Conservation (phyloP, 805 yeast genomes). For the Saccharomycopsis fodiens region DNA sequence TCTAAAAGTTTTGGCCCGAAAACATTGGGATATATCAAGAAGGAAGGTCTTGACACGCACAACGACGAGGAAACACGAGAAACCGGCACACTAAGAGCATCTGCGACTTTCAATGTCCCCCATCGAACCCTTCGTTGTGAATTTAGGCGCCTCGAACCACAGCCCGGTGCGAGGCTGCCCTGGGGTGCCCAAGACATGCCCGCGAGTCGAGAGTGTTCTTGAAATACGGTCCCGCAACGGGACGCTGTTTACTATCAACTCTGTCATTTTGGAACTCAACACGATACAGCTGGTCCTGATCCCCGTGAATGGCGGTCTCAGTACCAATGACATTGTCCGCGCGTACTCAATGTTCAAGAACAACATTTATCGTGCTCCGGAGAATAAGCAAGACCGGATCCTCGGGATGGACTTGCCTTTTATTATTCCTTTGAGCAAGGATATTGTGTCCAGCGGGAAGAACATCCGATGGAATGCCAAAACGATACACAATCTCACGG, state of each 20-base stretch:
- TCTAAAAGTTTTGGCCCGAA: too few species aligned
- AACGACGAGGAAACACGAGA: too few species aligned
- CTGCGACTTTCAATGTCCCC: too few species aligned
- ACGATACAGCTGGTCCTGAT: slow-evolving; percentile 43
- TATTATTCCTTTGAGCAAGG: slow-evolving; percentile 46
- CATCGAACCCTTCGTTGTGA: slow-evolving; percentile 24
- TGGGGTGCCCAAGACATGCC: slow-evolving; percentile 54
- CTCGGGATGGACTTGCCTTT: slow-evolving; percentile 55
- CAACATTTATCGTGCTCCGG: slow-evolving; percentile 29
- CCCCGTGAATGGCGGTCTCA: slow-evolving; percentile 29
- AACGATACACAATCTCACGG: slow-evolving; percentile 39
- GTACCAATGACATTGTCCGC: slow-evolving; percentile 30
- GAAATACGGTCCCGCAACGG: slow-evolving; percentile 47
- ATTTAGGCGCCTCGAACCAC: slow-evolving; percentile 42
- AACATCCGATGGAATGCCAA: slow-evolving; percentile 40
- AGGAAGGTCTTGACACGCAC: too few species aligned
- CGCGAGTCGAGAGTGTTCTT: slow-evolving; percentile 50
- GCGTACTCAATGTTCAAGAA: slow-evolving; percentile 31
- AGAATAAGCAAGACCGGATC: slow-evolving; percentile 30
- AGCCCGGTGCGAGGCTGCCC: slow-evolving; percentile 61
- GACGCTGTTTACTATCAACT: slow-evolving; percentile 38
- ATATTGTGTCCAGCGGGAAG: slow-evolving; percentile 45
- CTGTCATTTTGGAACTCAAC: slow-evolving; percentile 40
- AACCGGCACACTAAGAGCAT: too few species aligned
- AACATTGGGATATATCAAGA: too few species aligned